Base-by-base conservation (phyloP, 2,329 filamentous ascomycete species). In the Bisporella sp. region DNA sequence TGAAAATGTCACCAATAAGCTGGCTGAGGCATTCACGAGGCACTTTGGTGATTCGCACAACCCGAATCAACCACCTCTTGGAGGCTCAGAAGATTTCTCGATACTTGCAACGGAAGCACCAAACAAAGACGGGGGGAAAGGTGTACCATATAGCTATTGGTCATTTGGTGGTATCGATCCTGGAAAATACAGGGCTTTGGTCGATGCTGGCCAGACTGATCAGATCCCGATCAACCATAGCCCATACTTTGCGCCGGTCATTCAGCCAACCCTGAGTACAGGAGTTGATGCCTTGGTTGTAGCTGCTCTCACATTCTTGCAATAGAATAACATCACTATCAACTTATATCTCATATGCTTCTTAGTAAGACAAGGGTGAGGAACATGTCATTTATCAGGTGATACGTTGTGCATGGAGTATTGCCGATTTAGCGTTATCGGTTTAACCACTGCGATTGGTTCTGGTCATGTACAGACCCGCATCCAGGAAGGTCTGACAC, bases 201-300 rank as follows among this genome's bases (percentile, higher is more conserved):
- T 46, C 40, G 46, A 55, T 31, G 44, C 32, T 5, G 57, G 52
- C 4, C 52, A 42, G 12, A 30, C 55, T 42, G 54, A 55, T 32
- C 33, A 32, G 8, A 21, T 62, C 9, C 76, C 81, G 0, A 73
- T 74, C 0, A 84, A 84, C 56, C 81, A 85, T 60, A 77, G 72
- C 52, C 72, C 77, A 0, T 70, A 73, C 48, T 85, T 84, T 65
- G 75, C 76, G 32, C 81, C 80, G 5, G 74, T 72, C 1, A 71
- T 84, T 29, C 72, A 77, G 61, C 79, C 79, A 6, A 84, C 81
- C 0, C 62, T 85, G 67, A 71, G 54, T 52, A 68, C 67, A 4
- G 81, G 75, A 0, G 66, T 74, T 3, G 73, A 79, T 64, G 76
- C 75, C 1, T 64, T 79, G 59, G 71, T 71, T 46, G 62, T 75